phyloP scores from a whole-genome alignment of 2,329 filamentous ascomycete species.

The Fusarium brevicatenulatum region DNA sequence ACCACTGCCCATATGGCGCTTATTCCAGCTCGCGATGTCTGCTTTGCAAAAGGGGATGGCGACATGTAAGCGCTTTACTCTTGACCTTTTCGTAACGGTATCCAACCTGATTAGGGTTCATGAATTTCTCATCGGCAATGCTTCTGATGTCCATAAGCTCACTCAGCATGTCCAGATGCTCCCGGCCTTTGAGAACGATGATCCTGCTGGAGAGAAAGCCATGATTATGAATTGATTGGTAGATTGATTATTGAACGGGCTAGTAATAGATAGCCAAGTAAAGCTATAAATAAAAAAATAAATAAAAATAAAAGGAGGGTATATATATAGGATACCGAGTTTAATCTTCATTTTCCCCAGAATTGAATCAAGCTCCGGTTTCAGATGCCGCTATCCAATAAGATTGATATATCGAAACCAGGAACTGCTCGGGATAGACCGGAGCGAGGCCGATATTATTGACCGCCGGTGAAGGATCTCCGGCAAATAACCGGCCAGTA shows the following conservation, averaged over 20 bases:
- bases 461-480: conserved; percentile 1
- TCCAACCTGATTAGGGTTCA: background rate
- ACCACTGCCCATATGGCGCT: background rate
- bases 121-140: background rate
- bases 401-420: background rate
- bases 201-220: conserved; percentile 51
- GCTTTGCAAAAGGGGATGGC: background rate
- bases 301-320: no score
- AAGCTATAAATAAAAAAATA: background rate
- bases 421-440: conserved; percentile 22
- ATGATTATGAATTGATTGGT: conserved; percentile 51
- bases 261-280: background rate
- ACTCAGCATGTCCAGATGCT: background rate
- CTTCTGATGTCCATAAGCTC: background rate
- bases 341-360: conserved; percentile 10
- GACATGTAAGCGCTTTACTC: background rate
- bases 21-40: background rate
- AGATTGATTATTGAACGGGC: background rate
- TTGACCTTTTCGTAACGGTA: background rate
- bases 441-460: conserved; percentile 22
- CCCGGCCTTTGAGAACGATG: background rate
- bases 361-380: background rate
- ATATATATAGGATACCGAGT: background rate
- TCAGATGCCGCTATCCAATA: conserved; percentile 3
- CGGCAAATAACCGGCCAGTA: conserved; percentile 35